These are phyloP conservation scores for Yamagishiella unicocca DNA, from an alignment of 139 green algal species.

Conservation along the genomic window DNA sequence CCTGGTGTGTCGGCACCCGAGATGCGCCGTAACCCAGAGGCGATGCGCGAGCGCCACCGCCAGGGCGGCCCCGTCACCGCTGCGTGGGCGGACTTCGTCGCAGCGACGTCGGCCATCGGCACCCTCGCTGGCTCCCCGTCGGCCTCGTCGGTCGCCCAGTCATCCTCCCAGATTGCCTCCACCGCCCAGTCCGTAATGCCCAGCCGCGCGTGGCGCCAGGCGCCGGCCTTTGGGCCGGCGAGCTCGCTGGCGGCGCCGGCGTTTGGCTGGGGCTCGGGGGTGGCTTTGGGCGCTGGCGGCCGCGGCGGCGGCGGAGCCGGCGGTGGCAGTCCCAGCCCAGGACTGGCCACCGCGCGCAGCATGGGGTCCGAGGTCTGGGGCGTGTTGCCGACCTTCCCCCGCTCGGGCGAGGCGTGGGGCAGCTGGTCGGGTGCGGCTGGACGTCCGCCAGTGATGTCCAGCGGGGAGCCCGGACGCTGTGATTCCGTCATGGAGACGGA, in stretches of 20 bases:
- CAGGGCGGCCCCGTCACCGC: not conserved
- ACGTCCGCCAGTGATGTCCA: no score
- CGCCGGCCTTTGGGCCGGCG: not conserved
- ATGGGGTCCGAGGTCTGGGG: not conserved
- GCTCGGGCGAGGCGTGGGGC: no score
- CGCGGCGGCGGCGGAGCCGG: not conserved
- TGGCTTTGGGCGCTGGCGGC: not conserved
- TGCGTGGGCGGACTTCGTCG: not conserved
- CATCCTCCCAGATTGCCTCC: not conserved
- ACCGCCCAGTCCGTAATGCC: not conserved
- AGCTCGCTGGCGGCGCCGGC: not conserved
- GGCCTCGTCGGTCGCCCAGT: no score
- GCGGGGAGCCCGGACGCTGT: no score
- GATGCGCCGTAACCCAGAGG: no score
- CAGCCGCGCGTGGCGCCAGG: slow-evolving; percentile 11
- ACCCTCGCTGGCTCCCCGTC: not conserved
- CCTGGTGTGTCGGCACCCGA: no score
- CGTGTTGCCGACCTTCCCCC: no score
- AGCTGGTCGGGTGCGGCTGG: no score
- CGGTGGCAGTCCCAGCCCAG: not conserved
- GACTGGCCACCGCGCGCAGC: not conserved
- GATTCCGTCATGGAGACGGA: no score
- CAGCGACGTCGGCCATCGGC: not conserved
- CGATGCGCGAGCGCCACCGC: no score
- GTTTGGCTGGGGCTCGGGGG: slow-evolving; percentile 21